A percentile compares a stretch with the other conserved stretches of the same genome.
Conservation (phyloP, 345 rosid species). For the Populus davidiana region DNA sequence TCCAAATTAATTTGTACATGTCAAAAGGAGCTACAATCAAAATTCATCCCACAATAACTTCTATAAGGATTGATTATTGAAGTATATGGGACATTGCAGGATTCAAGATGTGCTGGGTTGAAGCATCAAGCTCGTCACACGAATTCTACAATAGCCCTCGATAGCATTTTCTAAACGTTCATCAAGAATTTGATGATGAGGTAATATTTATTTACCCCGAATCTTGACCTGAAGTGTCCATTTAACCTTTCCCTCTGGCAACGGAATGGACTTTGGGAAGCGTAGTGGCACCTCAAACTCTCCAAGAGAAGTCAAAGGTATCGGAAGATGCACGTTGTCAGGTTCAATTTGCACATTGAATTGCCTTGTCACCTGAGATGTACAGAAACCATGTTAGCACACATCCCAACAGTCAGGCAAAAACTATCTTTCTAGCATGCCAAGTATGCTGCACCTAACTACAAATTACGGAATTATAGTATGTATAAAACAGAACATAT, state of each 20-base stretch:
- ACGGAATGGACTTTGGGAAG: constrained; percentile 73
- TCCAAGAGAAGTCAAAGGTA: constrained; percentile 65
- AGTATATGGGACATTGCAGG: no score
- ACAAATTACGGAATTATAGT: no score
- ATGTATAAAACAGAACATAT: no score
- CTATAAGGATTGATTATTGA: no score
- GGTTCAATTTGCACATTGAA: constrained; percentile 70
- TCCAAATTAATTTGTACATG: no score
- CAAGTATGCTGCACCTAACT: no score
- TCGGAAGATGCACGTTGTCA: constrained; percentile 57
- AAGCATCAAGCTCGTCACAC: neutral
- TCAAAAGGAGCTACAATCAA: no score
- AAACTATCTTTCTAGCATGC: no score
- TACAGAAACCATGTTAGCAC: neutral
- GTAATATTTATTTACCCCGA: constrained; percentile 50
- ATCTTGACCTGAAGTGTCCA: constrained; percentile 80
- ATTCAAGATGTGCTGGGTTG: neutral
- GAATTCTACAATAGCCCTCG: neutral
- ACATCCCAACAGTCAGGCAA: neutral
- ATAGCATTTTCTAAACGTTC: neutral
- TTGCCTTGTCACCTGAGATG: constrained; percentile 74
- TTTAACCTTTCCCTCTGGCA: constrained; percentile 70
- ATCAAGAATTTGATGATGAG: neutral
- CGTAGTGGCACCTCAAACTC: constrained; percentile 71
- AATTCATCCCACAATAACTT: no score